Base-by-base conservation (phyloP, 768 basidiomycete species). In the Amyloporia xantha region DNA sequence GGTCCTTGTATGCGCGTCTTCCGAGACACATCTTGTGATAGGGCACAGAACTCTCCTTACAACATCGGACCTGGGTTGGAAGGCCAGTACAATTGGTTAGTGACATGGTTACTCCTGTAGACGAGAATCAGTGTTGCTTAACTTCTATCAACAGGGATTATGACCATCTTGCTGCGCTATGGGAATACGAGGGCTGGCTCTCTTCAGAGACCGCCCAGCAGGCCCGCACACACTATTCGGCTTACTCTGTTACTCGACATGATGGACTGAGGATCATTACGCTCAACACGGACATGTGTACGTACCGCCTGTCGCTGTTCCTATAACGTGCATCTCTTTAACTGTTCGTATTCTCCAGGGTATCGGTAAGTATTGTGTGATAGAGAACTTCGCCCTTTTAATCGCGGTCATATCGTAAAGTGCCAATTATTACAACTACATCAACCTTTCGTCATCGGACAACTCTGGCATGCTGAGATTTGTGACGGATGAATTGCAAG, bases 271-370 rank as follows among this genome's bases (percentile, higher is more conserved):
- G 85, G 30, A 65, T 89, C 26, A 85, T 90, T 48, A 80, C 84
- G 28, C 63, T 90, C 49, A 87, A 90, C 61, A 88, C 86, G 15
- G 82, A 89, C 60, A 57, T 88, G 47, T 90, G 86, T 84, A 63
- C 47, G 82, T 69, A 15, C n/a, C 47, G 23, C n/a, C n/a, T n/a
- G n/a, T 41, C 37, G 30, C 48, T 49, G 41, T 41, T 43, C 37
- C 46, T 27, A 23, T 50, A 40, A n/a, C 19, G 17, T 6, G 20
- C 26, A n/a, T 40, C 33, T 15, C 37, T n/a, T 36, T 47, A 41
- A 48, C 44, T 45, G 38, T 4, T 47, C 46, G 46, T 44, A 15
- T 3, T 36, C 50, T 35, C 21, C 24, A 36, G n/a, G n/a, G n/a
- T n/a, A n/a, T n/a, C n/a, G n/a, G n/a, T n/a, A n/a, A n/a, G n/a